Conservation (phyloP, 768 basidiomycete genomes). For the Auricularia sp. region DNA sequence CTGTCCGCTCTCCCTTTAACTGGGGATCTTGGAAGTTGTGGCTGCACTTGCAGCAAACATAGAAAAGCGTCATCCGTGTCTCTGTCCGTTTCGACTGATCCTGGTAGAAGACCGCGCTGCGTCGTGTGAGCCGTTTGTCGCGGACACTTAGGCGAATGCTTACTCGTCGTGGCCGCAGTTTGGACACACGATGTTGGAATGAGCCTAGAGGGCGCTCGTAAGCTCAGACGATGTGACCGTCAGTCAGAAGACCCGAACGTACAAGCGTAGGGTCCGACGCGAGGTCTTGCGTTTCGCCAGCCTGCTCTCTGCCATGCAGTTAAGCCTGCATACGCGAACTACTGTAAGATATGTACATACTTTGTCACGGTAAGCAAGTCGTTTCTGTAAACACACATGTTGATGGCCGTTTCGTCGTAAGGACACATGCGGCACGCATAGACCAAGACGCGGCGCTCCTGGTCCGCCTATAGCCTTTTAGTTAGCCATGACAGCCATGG, state of each 20-base stretch:
- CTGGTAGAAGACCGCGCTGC: conserved; percentile 89
- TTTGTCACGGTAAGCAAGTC: conserved; percentile 89
- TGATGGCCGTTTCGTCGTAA: conserved; percentile 76
- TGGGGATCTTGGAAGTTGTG: conserved; percentile 65
- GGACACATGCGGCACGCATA: conserved; percentile 87
- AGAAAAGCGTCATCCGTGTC: conserved; percentile 90
- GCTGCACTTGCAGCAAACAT: conserved; percentile 77
- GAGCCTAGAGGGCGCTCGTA: conserved; percentile 41
- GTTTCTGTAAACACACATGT: conserved; percentile 86
- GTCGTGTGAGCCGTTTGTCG: conserved; percentile 4
- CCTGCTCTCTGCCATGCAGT: conserved; percentile 60
- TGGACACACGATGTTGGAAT: conserved; percentile 77
- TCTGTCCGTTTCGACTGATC: conserved; percentile 96
- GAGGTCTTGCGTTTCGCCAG: conserved; percentile 82
- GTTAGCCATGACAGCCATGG: neutral
- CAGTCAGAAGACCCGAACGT: conserved; percentile 12
- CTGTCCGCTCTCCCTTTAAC: conserved; percentile 31
- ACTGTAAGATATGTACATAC: conserved; percentile 32
- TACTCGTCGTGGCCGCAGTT: conserved; percentile 75
- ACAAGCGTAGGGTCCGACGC: conserved; percentile 85
- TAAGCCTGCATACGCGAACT: neutral
- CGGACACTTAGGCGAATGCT: conserved; percentile 19
- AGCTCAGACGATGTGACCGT: neutral
- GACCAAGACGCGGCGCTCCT: conserved; percentile 71
- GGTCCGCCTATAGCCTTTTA: conserved; percentile 54